phyloP scores from a whole-genome alignment of 116 monocot genomes.

The Phalaenopsis hybrid region DNA sequence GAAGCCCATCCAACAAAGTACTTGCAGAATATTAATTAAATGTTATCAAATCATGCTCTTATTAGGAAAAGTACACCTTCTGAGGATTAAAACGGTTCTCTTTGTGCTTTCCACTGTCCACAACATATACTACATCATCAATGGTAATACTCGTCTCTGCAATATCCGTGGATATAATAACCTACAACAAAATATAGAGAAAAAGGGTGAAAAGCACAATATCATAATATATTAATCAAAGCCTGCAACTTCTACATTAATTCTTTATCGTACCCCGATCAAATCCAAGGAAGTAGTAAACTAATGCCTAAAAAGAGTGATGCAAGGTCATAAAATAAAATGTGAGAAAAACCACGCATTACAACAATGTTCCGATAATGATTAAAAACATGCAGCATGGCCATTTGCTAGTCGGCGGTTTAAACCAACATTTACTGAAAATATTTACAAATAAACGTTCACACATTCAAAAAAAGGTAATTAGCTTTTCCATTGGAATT shows the following conservation, averaged over 20 bases:
- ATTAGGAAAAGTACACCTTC: slow-evolving; percentile 39
- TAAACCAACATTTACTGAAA: background rate
- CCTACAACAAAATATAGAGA: slow-evolving; percentile 35
- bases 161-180: slow-evolving; percentile 89
- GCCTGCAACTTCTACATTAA: background rate
- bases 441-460: background rate
- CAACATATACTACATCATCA: slow-evolving; percentile 88
- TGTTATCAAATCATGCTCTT: slow-evolving; percentile 3
- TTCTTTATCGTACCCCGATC: background rate
- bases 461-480: no score
- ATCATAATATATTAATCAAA: background rate
- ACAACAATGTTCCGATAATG: background rate
- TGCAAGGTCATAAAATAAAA: background rate
- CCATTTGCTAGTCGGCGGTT: background rate
- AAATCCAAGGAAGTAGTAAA: background rate
- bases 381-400: background rate
- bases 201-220: background rate
- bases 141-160: slow-evolving; percentile 98
- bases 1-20: background rate
- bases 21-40: background rate
- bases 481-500: no score
- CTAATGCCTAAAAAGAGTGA: background rate
- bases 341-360: background rate
- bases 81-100: slow-evolving; percentile 83
- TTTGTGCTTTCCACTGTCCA: slow-evolving; percentile 96